These are phyloP conservation scores for Carex kokanica DNA, from an alignment of 176 grass and related monocot genomes.

Conservation along the genomic window DNA sequence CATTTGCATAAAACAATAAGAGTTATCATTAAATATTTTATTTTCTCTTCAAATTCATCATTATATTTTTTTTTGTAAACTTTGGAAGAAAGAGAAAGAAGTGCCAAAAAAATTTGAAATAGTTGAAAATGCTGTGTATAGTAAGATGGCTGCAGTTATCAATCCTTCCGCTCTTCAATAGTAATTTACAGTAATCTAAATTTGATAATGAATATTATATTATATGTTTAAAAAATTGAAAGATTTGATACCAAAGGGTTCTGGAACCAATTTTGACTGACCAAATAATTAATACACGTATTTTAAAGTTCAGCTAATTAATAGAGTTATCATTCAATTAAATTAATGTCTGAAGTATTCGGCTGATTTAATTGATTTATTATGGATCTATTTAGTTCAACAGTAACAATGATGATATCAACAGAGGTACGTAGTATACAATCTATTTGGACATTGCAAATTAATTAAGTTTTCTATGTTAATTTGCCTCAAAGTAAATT, in stretches of 20 bases:
- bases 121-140: background rate
- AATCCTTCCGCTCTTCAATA: too few species aligned
- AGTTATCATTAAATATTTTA: background rate
- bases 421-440: background rate
- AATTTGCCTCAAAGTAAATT: background rate
- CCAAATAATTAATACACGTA: too few species aligned
- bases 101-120: background rate
- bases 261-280: too few species aligned
- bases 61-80: background rate
- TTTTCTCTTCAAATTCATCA: background rate
- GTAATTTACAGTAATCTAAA: too few species aligned
- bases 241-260: too few species aligned
- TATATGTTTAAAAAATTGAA: too few species aligned
- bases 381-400: background rate
- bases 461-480: background rate
- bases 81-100: background rate
- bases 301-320: too few species aligned
- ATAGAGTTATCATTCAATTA: too few species aligned
- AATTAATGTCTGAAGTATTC: background rate
- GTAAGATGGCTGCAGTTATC: too few species aligned
- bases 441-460: background rate
- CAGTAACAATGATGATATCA: background rate
- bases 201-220: too few species aligned
- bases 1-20: background rate
- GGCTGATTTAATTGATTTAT: background rate